phyloP scores from a whole-genome alignment of 208 protist genomes.

The Balamuthia mandrillaris region DNA sequence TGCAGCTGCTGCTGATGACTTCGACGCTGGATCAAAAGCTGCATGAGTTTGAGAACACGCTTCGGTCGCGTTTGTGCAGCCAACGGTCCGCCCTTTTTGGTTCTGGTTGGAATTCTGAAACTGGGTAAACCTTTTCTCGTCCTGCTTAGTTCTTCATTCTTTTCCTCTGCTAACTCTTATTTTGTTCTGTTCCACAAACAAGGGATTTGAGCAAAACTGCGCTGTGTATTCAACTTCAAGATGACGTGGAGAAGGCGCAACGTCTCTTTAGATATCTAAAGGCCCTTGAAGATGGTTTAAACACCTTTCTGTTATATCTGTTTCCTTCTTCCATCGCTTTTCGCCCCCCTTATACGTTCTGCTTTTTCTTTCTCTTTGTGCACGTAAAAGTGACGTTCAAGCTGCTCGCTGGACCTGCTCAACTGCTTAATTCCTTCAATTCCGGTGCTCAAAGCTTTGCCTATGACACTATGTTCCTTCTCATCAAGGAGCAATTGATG shows the following conservation, averaged over 20 bases:
- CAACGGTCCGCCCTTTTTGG: not conserved
- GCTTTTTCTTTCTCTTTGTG: too few relatives aligned
- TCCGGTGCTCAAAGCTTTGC: not conserved
- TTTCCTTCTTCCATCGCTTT: not conserved
- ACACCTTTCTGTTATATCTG: not conserved
- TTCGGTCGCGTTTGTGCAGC: not conserved
- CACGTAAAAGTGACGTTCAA: not conserved
- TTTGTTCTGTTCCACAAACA: not conserved
- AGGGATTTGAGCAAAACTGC: not conserved
- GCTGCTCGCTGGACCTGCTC: not conserved
- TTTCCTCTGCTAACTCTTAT: not conserved
- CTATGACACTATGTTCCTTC: conserved; percentile 14
- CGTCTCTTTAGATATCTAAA: not conserved
- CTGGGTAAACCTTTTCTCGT: not conserved
- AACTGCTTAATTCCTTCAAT: not conserved
- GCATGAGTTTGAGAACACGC: not conserved
- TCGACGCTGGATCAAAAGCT: not conserved
- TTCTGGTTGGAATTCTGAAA: not conserved
- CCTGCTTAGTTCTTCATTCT: not conserved
- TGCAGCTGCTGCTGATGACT: not conserved
- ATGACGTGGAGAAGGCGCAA: conserved; percentile 12
- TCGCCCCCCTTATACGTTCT: too few relatives aligned
- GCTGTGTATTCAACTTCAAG: not conserved
- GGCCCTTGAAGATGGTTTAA: not conserved
- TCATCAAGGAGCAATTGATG: conserved; percentile 7